Conservation (phyloP, 1,284 basidiomycete species). For the Somion occarium region DNA sequence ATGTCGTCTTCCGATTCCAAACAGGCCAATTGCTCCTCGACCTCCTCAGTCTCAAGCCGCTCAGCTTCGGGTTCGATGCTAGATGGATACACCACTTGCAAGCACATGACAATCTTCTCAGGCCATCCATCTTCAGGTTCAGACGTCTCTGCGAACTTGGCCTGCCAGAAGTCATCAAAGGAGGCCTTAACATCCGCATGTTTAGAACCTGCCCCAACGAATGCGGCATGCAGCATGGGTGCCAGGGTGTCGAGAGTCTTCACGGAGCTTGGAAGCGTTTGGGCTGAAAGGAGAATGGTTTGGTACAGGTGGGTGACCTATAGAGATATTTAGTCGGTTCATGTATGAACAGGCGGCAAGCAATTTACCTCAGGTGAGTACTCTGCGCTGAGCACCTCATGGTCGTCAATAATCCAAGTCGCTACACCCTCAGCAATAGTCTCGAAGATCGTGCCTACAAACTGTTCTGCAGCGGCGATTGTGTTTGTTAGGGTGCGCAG, state of each 20-base stretch:
- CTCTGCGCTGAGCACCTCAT: slow-evolving; percentile 43
- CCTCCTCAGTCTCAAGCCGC: slow-evolving; percentile 10
- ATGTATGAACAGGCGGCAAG: background rate
- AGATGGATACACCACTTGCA: background rate
- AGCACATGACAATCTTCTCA: slow-evolving; percentile 16
- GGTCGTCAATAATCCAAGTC: slow-evolving; percentile 61
- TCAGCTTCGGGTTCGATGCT: background rate
- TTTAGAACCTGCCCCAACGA: slow-evolving; percentile 42
- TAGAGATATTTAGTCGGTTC: background rate
- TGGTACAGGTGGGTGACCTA: slow-evolving; percentile 60
- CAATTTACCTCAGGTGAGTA: slow-evolving; percentile 52
- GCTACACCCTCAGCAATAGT: slow-evolving; percentile 49
- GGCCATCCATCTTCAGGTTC: slow-evolving; percentile 50
- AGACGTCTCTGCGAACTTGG: slow-evolving; percentile 34
- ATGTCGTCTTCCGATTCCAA: background rate
- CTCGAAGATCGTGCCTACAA: slow-evolving; percentile 38
- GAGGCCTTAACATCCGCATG: slow-evolving; percentile 35
- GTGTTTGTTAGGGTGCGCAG: slow-evolving; percentile 46
- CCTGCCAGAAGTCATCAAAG: slow-evolving; percentile 57
- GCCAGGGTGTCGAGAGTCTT: slow-evolving; percentile 40
- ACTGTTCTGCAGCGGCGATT: slow-evolving; percentile 50
- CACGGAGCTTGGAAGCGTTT: slow-evolving; percentile 34
- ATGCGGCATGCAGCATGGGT: slow-evolving; percentile 48
- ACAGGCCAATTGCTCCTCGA: slow-evolving; percentile 16
- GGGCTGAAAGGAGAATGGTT: slow-evolving; percentile 44